These are phyloP conservation scores for Trifolium repens DNA, from an alignment of 306 rosid genomes.

Conservation along the genomic window DNA sequence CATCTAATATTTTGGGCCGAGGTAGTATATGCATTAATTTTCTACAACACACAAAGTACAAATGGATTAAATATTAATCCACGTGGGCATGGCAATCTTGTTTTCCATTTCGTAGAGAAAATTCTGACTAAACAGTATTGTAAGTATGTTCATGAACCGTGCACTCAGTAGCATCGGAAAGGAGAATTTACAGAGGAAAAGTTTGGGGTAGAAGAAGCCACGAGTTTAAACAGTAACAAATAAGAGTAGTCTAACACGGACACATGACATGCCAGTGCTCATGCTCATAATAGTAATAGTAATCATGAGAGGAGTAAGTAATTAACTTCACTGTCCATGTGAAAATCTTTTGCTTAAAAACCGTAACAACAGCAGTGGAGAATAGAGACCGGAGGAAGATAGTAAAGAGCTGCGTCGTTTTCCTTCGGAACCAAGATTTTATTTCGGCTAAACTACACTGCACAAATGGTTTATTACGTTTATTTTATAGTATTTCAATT, in stretches of 20 bases:
- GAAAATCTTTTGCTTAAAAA: neutral
- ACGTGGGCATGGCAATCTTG: slow-evolving; percentile 16
- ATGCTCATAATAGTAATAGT: neutral
- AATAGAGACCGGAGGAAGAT: neutral
- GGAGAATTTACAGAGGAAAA: slow-evolving; percentile 26
- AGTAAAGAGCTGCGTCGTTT: neutral
- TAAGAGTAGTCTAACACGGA: neutral
- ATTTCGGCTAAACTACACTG: too few species aligned
- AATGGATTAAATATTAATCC: neutral
- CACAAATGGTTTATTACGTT: too few species aligned
- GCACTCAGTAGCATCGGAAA: slow-evolving; percentile 24
- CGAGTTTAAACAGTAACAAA: slow-evolving; percentile 21
- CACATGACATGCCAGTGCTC: slow-evolving; percentile 28
- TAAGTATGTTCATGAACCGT: slow-evolving; percentile 22
- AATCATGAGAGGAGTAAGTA: neutral
- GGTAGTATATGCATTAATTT: too few species aligned
- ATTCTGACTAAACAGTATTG: neutral
- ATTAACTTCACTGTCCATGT: slow-evolving; percentile 29
- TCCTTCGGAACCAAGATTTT: neutral
- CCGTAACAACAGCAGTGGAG: neutral
- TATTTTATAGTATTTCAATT: too few species aligned
- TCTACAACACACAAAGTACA: neutral
- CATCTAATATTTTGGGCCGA: too few species aligned
- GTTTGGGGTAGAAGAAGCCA: slow-evolving; percentile 1
- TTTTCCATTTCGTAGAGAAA: neutral